Evolutionary conservation across 148 eudicot species (phyloP).

Genomic region (Rhododendron ovatum): DNA sequence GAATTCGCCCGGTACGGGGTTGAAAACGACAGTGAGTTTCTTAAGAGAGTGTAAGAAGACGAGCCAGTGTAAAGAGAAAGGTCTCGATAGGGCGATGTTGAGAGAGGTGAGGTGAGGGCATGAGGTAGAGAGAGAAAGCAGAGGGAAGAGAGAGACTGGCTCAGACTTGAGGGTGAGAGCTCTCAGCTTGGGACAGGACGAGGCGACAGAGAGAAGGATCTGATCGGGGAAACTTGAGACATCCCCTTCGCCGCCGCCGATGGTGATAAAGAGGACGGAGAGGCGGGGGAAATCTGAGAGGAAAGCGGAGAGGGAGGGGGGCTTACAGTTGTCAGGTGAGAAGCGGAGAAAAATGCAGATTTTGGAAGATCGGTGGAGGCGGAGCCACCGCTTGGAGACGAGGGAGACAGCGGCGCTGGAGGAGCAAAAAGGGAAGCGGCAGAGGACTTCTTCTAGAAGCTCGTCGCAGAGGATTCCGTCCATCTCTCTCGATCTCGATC

Average conservation of each 20-base stretch:
- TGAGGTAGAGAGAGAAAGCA: conserved; percentile 32
- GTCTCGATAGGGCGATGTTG: neutral
- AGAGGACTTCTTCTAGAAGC: too few relatives aligned
- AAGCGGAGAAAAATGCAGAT: neutral
- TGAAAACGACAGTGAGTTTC: neutral
- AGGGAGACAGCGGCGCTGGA: neutral
- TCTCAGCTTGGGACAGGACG: conserved; percentile 30
- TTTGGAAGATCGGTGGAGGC: neutral
- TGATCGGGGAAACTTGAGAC: neutral
- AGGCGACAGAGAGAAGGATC: conserved; percentile 23
- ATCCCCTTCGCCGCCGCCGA: neutral
- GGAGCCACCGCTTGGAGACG: neutral
- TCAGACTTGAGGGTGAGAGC: conserved; percentile 9
- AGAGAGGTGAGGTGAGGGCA: conserved; percentile 8
- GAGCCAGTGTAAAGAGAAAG: neutral
- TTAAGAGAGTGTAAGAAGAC: neutral
- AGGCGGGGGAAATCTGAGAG: neutral
- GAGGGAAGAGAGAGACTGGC: conserved; percentile 24
- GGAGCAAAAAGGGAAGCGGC: too few relatives aligned
- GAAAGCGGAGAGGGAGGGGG: neutral
- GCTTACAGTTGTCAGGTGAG: neutral
- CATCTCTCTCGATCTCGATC: too few relatives aligned
- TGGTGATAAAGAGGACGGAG: neutral
- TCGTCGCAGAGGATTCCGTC: too few relatives aligned
- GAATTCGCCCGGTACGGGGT: conserved; percentile 8